Evolutionary conservation across 495 filamentous ascomycete genomes (phyloP).

Genomic region (Trichoderma parareesei): DNA sequence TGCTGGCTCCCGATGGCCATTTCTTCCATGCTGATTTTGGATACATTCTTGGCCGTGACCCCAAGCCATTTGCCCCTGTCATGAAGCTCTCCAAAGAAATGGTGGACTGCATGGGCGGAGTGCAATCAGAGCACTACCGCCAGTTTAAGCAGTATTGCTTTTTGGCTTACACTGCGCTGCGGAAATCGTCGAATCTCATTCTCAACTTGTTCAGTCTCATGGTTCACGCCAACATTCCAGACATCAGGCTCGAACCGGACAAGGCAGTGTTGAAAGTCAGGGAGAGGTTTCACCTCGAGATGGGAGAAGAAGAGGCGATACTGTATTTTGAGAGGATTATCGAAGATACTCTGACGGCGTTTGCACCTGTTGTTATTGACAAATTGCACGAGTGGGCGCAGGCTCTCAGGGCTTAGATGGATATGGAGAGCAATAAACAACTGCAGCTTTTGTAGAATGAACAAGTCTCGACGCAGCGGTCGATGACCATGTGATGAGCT

Average conservation of each 20-base stretch:
- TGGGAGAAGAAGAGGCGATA: constrained; percentile 90
- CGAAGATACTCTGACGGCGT: constrained; percentile 76
- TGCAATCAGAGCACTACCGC: constrained; percentile 65
- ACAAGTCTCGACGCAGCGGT: too few relatives aligned
- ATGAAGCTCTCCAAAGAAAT: constrained; percentile 98
- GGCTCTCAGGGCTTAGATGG: constrained; percentile 62
- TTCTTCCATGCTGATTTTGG: constrained; percentile 99
- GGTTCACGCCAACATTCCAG: constrained; percentile 94
- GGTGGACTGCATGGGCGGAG: constrained; percentile 96
- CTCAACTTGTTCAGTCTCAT: constrained; percentile 94
- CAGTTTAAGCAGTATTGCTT: constrained; percentile 94
- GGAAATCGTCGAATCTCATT: constrained; percentile 86
- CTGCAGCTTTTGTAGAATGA: too few relatives aligned
- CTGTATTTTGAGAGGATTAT: constrained; percentile 79
- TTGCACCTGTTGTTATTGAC: constrained; percentile 92
- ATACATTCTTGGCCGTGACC: constrained; percentile 94
- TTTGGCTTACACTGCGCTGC: constrained; percentile 83
- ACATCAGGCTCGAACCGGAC: constrained; percentile 85
- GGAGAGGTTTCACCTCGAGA: constrained; percentile 86
- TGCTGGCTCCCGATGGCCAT: constrained; percentile 80
- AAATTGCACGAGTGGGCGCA: constrained; percentile 89
- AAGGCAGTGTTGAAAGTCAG: constrained; percentile 91
- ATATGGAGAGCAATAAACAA: background rate
- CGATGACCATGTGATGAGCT: too few relatives aligned
- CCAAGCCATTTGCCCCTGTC: constrained; percentile 91